Base-by-base conservation (phyloP, 2,329 filamentous ascomycete genomes). In the Neonectria ditissima region DNA sequence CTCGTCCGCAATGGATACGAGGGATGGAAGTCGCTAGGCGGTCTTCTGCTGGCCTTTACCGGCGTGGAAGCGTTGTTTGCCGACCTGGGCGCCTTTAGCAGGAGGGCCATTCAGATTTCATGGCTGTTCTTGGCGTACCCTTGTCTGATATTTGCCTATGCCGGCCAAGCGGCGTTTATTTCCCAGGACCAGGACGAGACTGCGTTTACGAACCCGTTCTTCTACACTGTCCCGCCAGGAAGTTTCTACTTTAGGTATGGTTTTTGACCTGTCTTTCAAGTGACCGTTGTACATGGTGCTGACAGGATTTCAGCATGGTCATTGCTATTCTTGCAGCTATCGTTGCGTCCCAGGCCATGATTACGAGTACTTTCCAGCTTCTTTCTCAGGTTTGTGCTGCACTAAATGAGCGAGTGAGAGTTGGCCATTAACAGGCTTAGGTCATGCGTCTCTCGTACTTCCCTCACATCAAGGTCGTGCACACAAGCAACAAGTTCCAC, bases 31-130 rank as follows among this genome's bases (percentile, higher is more conserved):
- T 85, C 84, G 62, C 81, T 92, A 1, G 89, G 89, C 18, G 91
- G 91, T 7, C 86, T 93, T 18, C 76, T 94, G 2, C 84, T 94
- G 6, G 85, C 88, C 3, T 93, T 94, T 69, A 93, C 91, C 1
- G 91, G 89, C 26, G 89, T 92, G n/a, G 91, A 93, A 75, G 90
- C 91, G 0, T 80, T 94, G 1, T 94, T 93, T 73, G 91, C 91
- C 2, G 91, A 93, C 70, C 80, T 94, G 9, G 91, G 91, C 30
- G 91, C 91, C 20, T 93, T 94, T 74, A 86, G 85, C 76, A 83
- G 84, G 71, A 80, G 84, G 37, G 90, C 91, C 1, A 87, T 94
- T 50, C 91, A 92, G 73, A 81, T 93, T n/a, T 89, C 85, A 47
- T 94, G 91, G 91, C 80, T 93, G 5, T 81, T 82, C 53, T 89